Percentiles rank a stretch among this genome's conserved stretches.
These are phyloP conservation scores for Paecilomyces sp. DNA, from an alignment of 2,329 filamentous ascomycete species.

Conservation along the genomic window DNA sequence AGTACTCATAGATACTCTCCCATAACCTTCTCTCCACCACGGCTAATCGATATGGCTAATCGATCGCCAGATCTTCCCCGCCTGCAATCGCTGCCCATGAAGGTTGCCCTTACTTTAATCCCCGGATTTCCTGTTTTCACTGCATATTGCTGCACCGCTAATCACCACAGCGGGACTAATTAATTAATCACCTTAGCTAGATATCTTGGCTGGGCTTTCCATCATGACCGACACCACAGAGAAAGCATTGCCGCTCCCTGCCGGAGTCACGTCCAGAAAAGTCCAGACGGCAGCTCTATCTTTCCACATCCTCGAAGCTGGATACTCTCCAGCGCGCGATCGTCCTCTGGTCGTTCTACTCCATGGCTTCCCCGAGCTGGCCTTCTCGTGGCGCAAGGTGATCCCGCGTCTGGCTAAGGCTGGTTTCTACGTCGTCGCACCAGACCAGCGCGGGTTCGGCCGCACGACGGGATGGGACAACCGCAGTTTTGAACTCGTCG, in stretches of 20 bases:
- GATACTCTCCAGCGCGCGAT: slow-evolving; percentile 29
- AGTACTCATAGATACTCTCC: no score
- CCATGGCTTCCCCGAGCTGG: slow-evolving; percentile 63
- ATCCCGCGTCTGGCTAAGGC: slow-evolving; percentile 51
- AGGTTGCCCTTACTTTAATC: background rate
- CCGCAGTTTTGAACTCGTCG: slow-evolving; percentile 43
- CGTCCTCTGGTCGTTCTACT: slow-evolving; percentile 54
- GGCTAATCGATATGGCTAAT: slow-evolving; percentile 9
- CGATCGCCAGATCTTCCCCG: background rate
- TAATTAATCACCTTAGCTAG: background rate
- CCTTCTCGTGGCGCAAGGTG: slow-evolving; percentile 62
- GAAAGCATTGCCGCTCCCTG: slow-evolving; percentile 44
- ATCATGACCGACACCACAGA: background rate
- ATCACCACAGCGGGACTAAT: background rate
- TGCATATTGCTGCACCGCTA: background rate
- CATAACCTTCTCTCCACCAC: background rate
- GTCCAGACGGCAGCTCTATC: slow-evolving; percentile 54
- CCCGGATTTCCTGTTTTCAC: background rate
- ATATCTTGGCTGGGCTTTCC: no score
- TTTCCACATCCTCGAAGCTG: slow-evolving; percentile 55
- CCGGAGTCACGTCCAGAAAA: slow-evolving; percentile 49
- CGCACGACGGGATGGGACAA: slow-evolving; percentile 57
- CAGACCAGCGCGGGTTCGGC: slow-evolving; percentile 62
- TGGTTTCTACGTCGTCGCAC: slow-evolving; percentile 60
- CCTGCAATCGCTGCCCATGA: background rate